A percentile compares a stretch with the other conserved stretches of the same genome.
Evolutionary conservation across 1,284 basidiomycete genomes (phyloP).

Genomic region (Rhodotorula glutinis): DNA sequence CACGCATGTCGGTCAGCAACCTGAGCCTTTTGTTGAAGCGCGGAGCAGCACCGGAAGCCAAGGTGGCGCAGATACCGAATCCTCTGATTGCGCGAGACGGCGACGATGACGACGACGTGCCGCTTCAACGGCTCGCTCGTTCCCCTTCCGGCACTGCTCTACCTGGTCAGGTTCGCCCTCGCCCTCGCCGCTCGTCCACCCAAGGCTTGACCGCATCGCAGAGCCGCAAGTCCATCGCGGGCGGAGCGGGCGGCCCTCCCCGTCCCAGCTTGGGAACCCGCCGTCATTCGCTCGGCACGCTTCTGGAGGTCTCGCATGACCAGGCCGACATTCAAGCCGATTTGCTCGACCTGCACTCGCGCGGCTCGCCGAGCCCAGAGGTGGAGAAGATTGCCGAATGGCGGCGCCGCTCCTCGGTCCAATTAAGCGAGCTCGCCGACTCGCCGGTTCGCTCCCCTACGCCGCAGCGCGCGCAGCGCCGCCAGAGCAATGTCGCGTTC

Average conservation of each 20-base stretch:
- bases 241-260: neutral
- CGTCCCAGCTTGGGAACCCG: neutral
- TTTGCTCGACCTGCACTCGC: neutral
- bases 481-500: neutral
- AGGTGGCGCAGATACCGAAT: neutral
- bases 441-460: neutral
- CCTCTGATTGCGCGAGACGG: neutral
- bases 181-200: constrained; percentile 2
- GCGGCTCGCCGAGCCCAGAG: neutral
- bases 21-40: constrained; percentile 14
- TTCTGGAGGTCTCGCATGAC: constrained; percentile 22
- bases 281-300: constrained; percentile 28
- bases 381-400: constrained; percentile 20
- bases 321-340: neutral
- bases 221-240: neutral
- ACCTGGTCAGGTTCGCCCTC: neutral
- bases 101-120: neutral
- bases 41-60: neutral
- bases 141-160: neutral
- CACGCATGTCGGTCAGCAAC: constrained; percentile 10
- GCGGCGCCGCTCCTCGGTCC: constrained; percentile 6
- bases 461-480: neutral
- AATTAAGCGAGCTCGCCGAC: neutral
- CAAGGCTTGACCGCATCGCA: neutral
- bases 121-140: neutral